phyloP scores from a whole-genome alignment of 2,329 filamentous ascomycete genomes.

The Aspergillus phoenicis region DNA sequence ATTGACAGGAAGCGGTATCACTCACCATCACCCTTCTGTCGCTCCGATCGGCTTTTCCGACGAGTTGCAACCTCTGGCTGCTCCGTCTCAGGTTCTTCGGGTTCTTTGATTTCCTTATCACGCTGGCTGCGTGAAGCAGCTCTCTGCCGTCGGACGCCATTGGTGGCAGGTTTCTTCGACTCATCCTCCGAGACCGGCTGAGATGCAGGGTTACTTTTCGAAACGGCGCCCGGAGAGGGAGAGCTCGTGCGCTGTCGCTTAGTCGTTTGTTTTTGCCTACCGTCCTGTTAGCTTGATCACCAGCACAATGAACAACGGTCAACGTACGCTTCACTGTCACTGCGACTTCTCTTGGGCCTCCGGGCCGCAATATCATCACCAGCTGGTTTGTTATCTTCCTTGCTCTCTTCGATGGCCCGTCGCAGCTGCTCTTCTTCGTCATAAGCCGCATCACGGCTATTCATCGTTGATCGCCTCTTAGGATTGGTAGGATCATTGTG shows the following conservation, averaged over 20 bases:
- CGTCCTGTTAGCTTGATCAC: conserved; percentile 30
- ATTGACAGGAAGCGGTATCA: conserved; percentile 1
- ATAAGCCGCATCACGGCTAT: conserved; percentile 91
- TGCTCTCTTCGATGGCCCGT: conserved; percentile 92
- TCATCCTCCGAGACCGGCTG: conserved; percentile 68
- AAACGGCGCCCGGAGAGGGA: conserved; percentile 65
- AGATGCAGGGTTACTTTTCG: conserved; percentile 50
- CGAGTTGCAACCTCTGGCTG: conserved; percentile 75
- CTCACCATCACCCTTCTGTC: conserved; percentile 78
- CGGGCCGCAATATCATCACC: conserved; percentile 59
- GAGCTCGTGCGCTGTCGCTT: conserved; percentile 87
- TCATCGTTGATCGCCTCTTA: conserved; percentile 94
- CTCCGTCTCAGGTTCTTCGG: conserved; percentile 69
- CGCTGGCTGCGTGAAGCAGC: conserved; percentile 57
- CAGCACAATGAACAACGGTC: conserved; percentile 13
- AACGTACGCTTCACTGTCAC: conserved; percentile 91
- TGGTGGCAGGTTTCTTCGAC: conserved; percentile 40
- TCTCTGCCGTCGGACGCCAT: conserved; percentile 61
- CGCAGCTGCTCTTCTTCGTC: conserved; percentile 90
- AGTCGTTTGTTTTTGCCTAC: conserved; percentile 67
- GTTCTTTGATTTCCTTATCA: conserved; percentile 51
- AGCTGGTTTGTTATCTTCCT: conserved; percentile 68
- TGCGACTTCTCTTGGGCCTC: conserved; percentile 79
- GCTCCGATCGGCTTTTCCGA: conserved; percentile 78
- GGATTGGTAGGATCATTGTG: conserved; percentile 61